Percentiles rank a stretch among this genome's conserved stretches.
These are phyloP conservation scores for Magnusiomyces fungicola DNA, from an alignment of 1,139 yeast genomes.

Conservation along the genomic window DNA sequence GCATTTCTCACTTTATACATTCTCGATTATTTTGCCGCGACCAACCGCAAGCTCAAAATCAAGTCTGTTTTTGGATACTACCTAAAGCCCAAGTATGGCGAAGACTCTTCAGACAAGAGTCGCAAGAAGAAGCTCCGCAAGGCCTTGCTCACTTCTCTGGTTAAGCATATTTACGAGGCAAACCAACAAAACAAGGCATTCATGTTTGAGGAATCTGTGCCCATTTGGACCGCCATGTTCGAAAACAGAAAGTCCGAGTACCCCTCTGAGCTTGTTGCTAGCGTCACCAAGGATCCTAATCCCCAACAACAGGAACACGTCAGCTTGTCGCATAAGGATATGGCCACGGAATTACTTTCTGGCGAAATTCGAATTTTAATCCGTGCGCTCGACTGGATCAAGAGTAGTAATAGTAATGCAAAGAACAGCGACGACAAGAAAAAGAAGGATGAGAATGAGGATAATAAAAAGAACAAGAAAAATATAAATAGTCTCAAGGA, in stretches of 20 bases:
- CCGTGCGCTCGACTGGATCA: constrained; percentile 9
- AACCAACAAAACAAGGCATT: not conserved
- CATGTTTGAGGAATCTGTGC: constrained; percentile 18
- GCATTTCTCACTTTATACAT: constrained; percentile 7
- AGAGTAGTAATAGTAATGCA: too few relatives aligned
- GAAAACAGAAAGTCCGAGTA: constrained; percentile 20
- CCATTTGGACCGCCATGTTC: constrained; percentile 17
- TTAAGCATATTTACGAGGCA: constrained; percentile 16
- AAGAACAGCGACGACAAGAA: not conserved
- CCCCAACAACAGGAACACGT: constrained; percentile 15
- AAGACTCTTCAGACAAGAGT: constrained; percentile 6
- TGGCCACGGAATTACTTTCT: constrained; percentile 24
- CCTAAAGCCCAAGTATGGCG: constrained; percentile 7
- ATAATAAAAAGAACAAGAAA: not conserved
- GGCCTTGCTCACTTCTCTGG: constrained; percentile 17
- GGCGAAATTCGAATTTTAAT: constrained; percentile 24
- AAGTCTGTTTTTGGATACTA: constrained; percentile 15
- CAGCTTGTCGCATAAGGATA: constrained; percentile 18
- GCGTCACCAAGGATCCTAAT: not conserved
- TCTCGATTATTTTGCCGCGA: constrained; percentile 1
- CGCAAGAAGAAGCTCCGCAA: constrained; percentile 12
- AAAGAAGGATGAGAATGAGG: not conserved
- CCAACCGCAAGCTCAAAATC: constrained; percentile 9
- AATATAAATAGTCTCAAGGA: not conserved
- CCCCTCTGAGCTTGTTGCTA: constrained; percentile 13